These are phyloP conservation scores for Plasmopara halstedii DNA, from an alignment of 352 stramenopile genomes.

Conservation along the genomic window DNA sequence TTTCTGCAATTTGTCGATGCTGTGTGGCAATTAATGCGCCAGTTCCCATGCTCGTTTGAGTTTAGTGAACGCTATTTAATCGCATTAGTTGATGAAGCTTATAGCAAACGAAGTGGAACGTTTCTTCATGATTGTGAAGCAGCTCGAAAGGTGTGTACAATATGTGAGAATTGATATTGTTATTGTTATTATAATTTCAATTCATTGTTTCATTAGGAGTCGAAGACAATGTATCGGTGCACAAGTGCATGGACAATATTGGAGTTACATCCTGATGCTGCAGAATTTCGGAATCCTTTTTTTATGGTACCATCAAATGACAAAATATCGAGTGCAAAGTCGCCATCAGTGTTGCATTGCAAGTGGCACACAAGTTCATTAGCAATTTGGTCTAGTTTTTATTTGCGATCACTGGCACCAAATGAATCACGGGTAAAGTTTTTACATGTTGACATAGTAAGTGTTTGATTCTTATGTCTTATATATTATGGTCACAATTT, in stretches of 20 bases:
- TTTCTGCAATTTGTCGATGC: slow-evolving; percentile 99
- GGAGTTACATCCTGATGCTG: slow-evolving; percentile 24
- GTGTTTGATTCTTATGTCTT: neutral
- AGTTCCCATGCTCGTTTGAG: slow-evolving; percentile 97
- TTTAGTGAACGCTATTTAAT: slow-evolving; percentile 94
- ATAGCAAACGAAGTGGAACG: slow-evolving; percentile 94
- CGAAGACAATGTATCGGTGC: slow-evolving; percentile 48
- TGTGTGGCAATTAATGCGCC: slow-evolving; percentile 94
- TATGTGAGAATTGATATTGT: neutral
- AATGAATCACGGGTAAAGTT: slow-evolving; percentile 73
- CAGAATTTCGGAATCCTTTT: slow-evolving; percentile 73
- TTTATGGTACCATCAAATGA: slow-evolving; percentile 46
- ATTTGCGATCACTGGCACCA: slow-evolving; percentile 75
- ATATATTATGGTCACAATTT: slow-evolving; percentile 1
- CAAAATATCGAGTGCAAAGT: slow-evolving; percentile 37
- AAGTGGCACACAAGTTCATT: slow-evolving; percentile 83
- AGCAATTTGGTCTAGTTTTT: slow-evolving; percentile 76
- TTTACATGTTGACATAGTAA: slow-evolving; percentile 17
- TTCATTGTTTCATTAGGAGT: slow-evolving; percentile 27
- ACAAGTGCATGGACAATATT: slow-evolving; percentile 65
- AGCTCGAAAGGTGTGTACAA: slow-evolving; percentile 66
- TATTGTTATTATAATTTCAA: neutral
- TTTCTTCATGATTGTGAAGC: slow-evolving; percentile 96
- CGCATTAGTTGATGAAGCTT: slow-evolving; percentile 93
- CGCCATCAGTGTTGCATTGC: slow-evolving; percentile 67